Evolutionary conservation across 352 stramenopile genomes (phyloP), one percentile per base, ranked within the genome.

Genomic region (Globisporangium cederbergense): DNA sequence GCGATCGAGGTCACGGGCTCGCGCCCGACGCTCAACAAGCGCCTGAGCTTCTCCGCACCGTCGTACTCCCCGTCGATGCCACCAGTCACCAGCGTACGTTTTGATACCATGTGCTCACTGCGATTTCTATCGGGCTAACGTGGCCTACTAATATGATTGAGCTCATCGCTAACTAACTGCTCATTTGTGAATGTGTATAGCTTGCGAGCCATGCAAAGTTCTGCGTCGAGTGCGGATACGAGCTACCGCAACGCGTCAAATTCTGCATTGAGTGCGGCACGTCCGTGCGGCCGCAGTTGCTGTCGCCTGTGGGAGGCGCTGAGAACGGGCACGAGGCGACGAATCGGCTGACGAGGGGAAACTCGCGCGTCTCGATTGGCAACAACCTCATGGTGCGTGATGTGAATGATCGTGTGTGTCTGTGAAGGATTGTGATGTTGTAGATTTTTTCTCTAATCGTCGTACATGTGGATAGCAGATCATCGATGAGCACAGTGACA

Each of bases 181-280:
- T 43, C 13, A 4, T 25, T 40, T 66, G 58, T 54, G 65, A 61
- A 46, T 38, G 61, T 46, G 3, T 43, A 52, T 38, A 91, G 82
- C 65, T 90, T 49, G 69, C 78, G 28, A 90, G 77, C 59, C 74
- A 73, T n/a, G 68, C 76, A 65, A 92, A 92, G 66, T 92, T 92
- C 58, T 92, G 83, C 58, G 88, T 95, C 53, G 86, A 95, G 60
- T 95, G 86, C 64, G 86, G 86, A 45, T 86, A 95, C 55, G 86
- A 95, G 25, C 61, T 95, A 52, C 80, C 84, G 10, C 71, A 74
- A 18, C 72, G 78, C 32, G 86, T 95, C 30, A 95, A 95, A 62
- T 93, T 95, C 25, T 95, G 86, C 52, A 95, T 95, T 62, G 84
- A 95, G 60, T 95, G 86, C 57, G 86, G 86, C 16, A 91, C 85